These are phyloP conservation scores for Anthostomella pinea DNA, from an alignment of 2,329 filamentous ascomycete genomes.

Conservation along the genomic window DNA sequence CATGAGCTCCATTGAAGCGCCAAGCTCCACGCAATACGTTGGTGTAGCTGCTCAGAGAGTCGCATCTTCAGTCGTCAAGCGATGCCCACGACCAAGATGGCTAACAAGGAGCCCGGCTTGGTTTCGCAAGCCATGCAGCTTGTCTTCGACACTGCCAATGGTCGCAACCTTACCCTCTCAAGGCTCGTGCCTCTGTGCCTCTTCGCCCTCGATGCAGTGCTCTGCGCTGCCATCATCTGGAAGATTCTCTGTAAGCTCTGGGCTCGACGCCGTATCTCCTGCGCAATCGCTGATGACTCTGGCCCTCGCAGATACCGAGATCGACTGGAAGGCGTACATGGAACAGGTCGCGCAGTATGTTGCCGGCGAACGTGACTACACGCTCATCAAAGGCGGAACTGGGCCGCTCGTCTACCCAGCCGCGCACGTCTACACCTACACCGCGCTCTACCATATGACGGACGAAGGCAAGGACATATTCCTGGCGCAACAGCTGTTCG, in stretches of 20 bases:
- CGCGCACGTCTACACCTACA: constrained; percentile 90
- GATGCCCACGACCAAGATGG: constrained; percentile 18
- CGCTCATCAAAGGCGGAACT: constrained; percentile 78
- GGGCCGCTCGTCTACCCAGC: constrained; percentile 95
- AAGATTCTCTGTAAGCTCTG: constrained; percentile 73
- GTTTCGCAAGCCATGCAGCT: constrained; percentile 28
- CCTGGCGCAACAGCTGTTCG: constrained; percentile 82
- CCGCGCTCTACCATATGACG: constrained; percentile 73
- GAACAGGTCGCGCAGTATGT: constrained; percentile 80
- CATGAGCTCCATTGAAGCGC: too few relatives aligned
- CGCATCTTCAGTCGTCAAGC: neutral
- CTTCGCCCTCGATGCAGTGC: constrained; percentile 64
- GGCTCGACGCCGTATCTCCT: neutral
- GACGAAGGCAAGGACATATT: constrained; percentile 71
- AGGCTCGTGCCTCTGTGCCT: constrained; percentile 57
- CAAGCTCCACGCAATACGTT: constrained; percentile 12
- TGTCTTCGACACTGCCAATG: constrained; percentile 44
- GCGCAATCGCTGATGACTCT: constrained; percentile 1
- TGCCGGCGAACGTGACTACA: constrained; percentile 84
- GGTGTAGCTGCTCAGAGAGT: constrained; percentile 2
- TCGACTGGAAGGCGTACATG: constrained; percentile 98
- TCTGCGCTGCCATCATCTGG: constrained; percentile 74
- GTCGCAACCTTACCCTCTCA: constrained; percentile 46
- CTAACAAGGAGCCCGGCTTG: constrained; percentile 20
- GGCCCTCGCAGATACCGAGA: constrained; percentile 73